A percentile compares a stretch with the other conserved stretches of the same genome.
Conservation (phyloP, 202 grass and related monocot species). For the Setaria italica region DNA sequence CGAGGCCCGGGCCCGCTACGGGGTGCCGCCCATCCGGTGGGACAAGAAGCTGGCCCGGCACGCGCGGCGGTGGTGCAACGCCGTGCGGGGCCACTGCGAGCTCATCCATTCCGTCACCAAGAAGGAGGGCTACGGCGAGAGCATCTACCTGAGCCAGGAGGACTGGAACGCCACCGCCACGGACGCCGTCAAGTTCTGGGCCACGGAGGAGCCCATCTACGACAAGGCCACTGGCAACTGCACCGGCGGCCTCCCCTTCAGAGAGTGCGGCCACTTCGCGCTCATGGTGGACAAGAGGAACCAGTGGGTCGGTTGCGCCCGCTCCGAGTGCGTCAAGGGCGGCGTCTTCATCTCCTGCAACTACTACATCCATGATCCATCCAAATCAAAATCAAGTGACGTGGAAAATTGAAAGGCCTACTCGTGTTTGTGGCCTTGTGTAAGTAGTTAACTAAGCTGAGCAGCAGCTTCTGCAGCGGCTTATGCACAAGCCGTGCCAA, state of each 20-base stretch:
- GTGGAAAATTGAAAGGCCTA: too few species aligned
- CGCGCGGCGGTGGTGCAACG: conserved; percentile 49
- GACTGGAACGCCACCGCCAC: conserved; percentile 30
- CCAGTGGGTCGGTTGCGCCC: conserved; percentile 30
- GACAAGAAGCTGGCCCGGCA: conserved; percentile 38
- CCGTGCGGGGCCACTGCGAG: conserved; percentile 42
- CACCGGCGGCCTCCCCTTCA: neutral
- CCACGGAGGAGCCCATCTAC: conserved; percentile 7
- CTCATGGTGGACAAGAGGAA: neutral
- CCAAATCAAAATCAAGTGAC: too few species aligned
- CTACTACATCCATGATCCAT: neutral
- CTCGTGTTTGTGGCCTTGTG: too few species aligned
- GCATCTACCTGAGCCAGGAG: neutral
- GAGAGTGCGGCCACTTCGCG: conserved; percentile 40
- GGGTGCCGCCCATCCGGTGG: conserved; percentile 33
- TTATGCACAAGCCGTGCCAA: too few species aligned
- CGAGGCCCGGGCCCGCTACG: conserved; percentile 30
- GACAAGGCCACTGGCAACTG: neutral
- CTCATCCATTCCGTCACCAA: neutral
- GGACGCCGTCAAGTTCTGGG: neutral
- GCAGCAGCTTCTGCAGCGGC: too few species aligned
- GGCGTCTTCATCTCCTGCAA: conserved; percentile 49
- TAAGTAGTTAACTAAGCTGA: too few species aligned
- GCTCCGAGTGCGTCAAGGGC: conserved; percentile 32
- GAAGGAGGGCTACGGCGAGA: conserved; percentile 31